phyloP scores from a whole-genome alignment of 1,284 basidiomycete genomes.

The Garcileccinum viscosum region DNA sequence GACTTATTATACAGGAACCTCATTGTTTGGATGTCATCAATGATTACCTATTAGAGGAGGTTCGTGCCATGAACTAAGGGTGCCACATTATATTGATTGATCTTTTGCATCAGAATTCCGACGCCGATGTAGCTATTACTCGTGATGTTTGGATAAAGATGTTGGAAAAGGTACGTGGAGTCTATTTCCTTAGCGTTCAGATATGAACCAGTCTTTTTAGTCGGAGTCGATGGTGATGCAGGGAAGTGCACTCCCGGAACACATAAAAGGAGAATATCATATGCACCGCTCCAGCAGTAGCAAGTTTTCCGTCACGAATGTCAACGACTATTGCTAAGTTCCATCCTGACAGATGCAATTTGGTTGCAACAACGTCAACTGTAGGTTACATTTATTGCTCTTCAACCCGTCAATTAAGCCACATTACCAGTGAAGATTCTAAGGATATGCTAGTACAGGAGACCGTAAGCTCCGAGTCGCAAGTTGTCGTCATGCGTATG shows the following conservation, averaged over 20 bases:
- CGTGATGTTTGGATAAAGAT: conserved; percentile 9
- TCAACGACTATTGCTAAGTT: background rate
- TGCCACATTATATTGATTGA: background rate
- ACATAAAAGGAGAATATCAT: background rate
- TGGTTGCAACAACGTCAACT: background rate
- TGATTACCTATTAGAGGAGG: conserved; percentile 9
- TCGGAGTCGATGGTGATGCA: background rate
- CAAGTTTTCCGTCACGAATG: background rate
- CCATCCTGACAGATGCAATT: background rate
- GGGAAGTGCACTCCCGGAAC: background rate
- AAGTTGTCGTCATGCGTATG: conserved; percentile 5
- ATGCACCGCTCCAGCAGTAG: background rate
- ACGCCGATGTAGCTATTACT: background rate
- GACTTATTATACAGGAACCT: background rate
- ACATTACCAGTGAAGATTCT: background rate
- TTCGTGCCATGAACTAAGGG: background rate
- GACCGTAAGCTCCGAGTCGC: background rate
- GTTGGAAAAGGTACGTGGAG: background rate
- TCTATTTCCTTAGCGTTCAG: background rate
- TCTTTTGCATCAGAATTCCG: background rate
- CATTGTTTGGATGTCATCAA: conserved; percentile 10
- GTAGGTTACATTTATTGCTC: background rate
- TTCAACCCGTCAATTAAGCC: background rate
- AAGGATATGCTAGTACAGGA: background rate
- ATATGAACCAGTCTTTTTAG: background rate